A percentile compares a stretch with the other conserved stretches of the same genome.
These are phyloP conservation scores for Naegleria fowleri DNA, from an alignment of 208 protist species.

Conservation along the genomic window DNA sequence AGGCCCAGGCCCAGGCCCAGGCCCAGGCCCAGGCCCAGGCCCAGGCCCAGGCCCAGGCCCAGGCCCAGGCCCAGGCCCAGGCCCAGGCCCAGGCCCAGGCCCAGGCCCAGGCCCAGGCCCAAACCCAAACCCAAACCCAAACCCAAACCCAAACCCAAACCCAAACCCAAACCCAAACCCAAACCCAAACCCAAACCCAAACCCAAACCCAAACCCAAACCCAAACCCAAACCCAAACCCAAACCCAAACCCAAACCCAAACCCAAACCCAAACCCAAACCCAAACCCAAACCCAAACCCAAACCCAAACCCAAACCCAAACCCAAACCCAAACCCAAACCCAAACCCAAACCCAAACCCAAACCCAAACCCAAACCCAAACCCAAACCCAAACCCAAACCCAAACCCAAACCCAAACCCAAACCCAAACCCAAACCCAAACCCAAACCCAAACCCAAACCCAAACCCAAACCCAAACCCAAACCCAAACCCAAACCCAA, in stretches of 20 bases:
- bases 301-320: constrained; percentile 45
- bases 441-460: constrained; percentile 49
- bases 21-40: constrained; percentile 46
- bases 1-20: constrained; percentile 51
- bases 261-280: constrained; percentile 52
- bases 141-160: constrained; percentile 50
- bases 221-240: constrained; percentile 51
- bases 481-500: constrained; percentile 50
- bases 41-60: constrained; percentile 40
- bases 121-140: constrained; percentile 51
- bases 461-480: constrained; percentile 46
- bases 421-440: constrained; percentile 33
- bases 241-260: constrained; percentile 52
- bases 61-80: constrained; percentile 44
- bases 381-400: constrained; percentile 46
- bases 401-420: constrained; percentile 50
- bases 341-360: constrained; percentile 48
- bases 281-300: constrained; percentile 50
- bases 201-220: constrained; percentile 50
- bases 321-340: constrained; percentile 52
- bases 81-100: constrained; percentile 46
- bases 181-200: constrained; percentile 51
- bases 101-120: constrained; percentile 49
- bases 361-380: constrained; percentile 47
- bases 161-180: constrained; percentile 51